phyloP scores from a whole-genome alignment of 176 grass and related monocot genomes.

The Thalia dealbata region DNA sequence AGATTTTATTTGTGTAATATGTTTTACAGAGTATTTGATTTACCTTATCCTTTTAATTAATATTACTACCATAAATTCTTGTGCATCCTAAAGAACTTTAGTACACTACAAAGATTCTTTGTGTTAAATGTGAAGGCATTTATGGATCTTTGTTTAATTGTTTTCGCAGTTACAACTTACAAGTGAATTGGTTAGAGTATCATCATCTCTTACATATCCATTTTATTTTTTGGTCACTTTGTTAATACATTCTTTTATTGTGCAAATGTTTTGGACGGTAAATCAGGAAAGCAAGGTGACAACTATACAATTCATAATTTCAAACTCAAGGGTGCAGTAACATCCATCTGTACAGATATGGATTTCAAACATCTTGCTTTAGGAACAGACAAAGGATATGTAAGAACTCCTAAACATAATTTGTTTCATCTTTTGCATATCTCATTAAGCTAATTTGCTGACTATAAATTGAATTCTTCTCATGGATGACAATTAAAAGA shows the following conservation, averaged over 20 bases:
- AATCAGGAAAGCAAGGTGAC: slow-evolving; percentile 75
- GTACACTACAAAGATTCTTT: no score
- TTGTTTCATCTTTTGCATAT: neutral
- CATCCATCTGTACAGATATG: slow-evolving; percentile 38
- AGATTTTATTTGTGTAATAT: no score
- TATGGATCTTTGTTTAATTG: neutral
- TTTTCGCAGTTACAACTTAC: neutral
- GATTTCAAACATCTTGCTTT: slow-evolving; percentile 60
- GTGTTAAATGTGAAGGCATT: no score
- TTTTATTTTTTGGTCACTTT: neutral
- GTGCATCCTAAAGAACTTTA: no score
- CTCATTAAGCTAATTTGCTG: neutral
- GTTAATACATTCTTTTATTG: neutral
- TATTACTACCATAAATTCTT: no score
- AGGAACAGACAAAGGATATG: slow-evolving; percentile 83
- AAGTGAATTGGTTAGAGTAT: neutral
- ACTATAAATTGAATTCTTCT: neutral
- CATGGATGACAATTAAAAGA: neutral
- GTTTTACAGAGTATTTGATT: no score
- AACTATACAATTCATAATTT: slow-evolving; percentile 40
- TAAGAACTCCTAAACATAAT: slow-evolving; percentile 31
- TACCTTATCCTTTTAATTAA: no score
- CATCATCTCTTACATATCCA: no score
- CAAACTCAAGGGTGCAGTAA: slow-evolving; percentile 74
- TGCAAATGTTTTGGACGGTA: neutral